Evolutionary conservation across 805 yeast genomes (phyloP).

Genomic region (Sugiyamaella boreocaroliniensis): DNA sequence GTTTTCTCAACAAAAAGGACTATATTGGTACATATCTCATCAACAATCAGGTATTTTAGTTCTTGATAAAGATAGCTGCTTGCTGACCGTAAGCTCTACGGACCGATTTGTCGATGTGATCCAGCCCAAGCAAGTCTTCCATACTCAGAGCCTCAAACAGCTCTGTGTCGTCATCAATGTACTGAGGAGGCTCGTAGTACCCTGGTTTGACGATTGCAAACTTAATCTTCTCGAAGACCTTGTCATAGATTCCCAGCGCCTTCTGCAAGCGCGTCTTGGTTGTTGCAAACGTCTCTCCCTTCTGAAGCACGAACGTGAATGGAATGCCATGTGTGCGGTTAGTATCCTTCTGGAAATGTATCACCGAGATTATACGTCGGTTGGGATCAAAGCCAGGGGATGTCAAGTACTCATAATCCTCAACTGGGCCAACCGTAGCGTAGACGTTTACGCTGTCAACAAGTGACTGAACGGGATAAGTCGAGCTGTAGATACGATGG

Average conservation of each 20-base stretch:
- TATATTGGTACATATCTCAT: neutral
- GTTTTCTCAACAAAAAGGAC: neutral
- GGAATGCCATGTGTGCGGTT: constrained; percentile 74
- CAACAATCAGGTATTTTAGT: constrained; percentile 1
- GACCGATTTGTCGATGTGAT: constrained; percentile 79
- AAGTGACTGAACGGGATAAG: constrained; percentile 36
- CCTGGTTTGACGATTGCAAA: constrained; percentile 45
- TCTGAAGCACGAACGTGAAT: constrained; percentile 64
- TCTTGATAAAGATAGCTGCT: constrained; percentile 55
- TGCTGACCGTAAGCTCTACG: constrained; percentile 45
- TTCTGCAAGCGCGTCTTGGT: constrained; percentile 63
- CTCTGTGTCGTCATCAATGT: constrained; percentile 46
- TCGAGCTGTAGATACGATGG: constrained; percentile 31
- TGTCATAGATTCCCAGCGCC: constrained; percentile 67
- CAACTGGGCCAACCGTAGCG: constrained; percentile 43
- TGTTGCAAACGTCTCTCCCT: constrained; percentile 56
- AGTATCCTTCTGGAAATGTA: constrained; percentile 70
- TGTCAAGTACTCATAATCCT: constrained; percentile 25
- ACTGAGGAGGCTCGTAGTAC: constrained; percentile 12
- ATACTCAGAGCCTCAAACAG: constrained; percentile 50
- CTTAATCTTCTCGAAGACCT: constrained; percentile 70
- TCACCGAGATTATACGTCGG: constrained; percentile 52
- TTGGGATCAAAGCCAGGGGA: constrained; percentile 20
- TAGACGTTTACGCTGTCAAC: constrained; percentile 37
- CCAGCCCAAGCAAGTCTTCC: constrained; percentile 62